Conservation (phyloP, 176 grass and related monocot species). For the Elymus sibiricus region DNA sequence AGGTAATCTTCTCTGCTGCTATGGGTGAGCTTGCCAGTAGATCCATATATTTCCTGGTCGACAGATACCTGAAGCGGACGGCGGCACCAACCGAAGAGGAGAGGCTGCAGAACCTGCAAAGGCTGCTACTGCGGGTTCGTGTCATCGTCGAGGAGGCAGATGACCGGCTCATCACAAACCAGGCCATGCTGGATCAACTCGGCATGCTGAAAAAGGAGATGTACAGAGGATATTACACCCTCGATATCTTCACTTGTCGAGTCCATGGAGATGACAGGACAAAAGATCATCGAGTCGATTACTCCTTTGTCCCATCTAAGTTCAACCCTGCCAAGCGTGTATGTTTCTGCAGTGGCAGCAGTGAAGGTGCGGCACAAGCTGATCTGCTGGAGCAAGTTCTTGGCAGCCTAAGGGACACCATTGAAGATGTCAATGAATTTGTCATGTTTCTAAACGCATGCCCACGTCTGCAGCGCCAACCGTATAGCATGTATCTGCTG, state of each 20-base stretch:
- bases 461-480: no score
- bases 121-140: background rate
- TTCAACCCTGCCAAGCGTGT: no score
- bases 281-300: no score
- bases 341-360: no score
- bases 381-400: no score
- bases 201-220: background rate
- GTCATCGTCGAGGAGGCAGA: conserved; percentile 18
- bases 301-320: no score
- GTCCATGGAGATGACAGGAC: background rate
- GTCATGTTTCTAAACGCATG: no score
- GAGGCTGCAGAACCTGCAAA: background rate
- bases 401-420: no score
- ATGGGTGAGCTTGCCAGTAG: background rate
- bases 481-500: no score
- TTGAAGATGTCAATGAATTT: no score
- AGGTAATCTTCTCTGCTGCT: background rate
- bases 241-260: background rate
- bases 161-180: background rate
- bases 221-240: background rate
- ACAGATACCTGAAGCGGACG: background rate
- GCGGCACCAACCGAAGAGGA: background rate
- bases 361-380: no score
- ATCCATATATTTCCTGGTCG: background rate
- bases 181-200: background rate